These are phyloP conservation scores for Sclerotinia trifoliorum DNA, from an alignment of 2,329 filamentous ascomycete genomes.

Conservation along the genomic window DNA sequence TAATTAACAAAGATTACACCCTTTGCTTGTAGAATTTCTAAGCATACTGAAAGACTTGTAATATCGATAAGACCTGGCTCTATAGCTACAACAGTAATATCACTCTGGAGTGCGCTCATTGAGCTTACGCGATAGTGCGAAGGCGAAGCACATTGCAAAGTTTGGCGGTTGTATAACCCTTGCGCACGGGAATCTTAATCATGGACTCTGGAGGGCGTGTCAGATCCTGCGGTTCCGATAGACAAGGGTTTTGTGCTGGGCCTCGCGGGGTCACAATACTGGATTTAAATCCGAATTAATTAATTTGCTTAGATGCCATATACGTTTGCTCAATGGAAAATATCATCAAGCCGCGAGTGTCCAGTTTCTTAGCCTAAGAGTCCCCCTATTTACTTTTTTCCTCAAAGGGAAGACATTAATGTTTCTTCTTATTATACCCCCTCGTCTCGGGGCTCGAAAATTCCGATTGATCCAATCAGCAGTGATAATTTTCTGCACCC, in stretches of 20 bases:
- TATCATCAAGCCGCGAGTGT: neutral
- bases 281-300: neutral
- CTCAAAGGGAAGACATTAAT: too few species aligned
- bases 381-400: too few species aligned
- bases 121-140: constrained; percentile 45
- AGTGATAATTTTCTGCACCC: neutral
- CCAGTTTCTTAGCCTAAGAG: too few species aligned
- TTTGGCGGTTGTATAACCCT: constrained; percentile 48
- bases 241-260: constrained; percentile 38
- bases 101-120: constrained; percentile 27
- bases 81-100: constrained; percentile 45
- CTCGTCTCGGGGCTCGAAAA: neutral
- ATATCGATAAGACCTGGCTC: constrained; percentile 51
- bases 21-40: too few species aligned
- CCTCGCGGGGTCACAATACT: too few species aligned
- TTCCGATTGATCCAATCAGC: neutral
- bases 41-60: too few species aligned
- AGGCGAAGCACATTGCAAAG: constrained; percentile 49
- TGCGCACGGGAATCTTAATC: constrained; percentile 40
- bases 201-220: constrained; percentile 40
- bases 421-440: neutral
- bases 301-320: neutral
- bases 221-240: constrained; percentile 45
- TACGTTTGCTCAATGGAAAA: neutral
- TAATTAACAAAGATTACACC: too few species aligned